Evolutionary conservation across 495 filamentous ascomycete genomes (phyloP).

Genomic region (Podospora pseudoanserina): DNA sequence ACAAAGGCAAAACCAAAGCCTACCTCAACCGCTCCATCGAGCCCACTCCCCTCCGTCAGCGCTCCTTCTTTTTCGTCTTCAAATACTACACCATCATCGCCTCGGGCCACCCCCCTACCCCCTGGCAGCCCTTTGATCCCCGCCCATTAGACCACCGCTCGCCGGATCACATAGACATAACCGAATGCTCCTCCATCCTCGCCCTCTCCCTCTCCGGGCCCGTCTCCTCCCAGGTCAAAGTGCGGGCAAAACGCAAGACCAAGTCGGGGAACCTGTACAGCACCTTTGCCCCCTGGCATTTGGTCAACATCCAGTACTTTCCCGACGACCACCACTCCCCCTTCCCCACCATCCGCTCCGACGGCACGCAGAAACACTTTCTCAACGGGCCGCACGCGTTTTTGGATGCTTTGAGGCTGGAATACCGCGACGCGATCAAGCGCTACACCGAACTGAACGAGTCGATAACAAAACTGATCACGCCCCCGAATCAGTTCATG

Average conservation of each 20-base stretch:
- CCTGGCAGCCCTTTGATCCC: slow-evolving; percentile 46
- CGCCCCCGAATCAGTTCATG: slow-evolving; percentile 53
- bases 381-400: slow-evolving; percentile 54
- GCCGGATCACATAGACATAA: slow-evolving; percentile 46
- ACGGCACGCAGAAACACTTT: slow-evolving; percentile 45
- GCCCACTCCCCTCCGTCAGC: slow-evolving; percentile 33
- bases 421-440: slow-evolving; percentile 51
- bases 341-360: slow-evolving; percentile 32
- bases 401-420: slow-evolving; percentile 44
- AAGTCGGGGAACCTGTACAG: slow-evolving; percentile 42
- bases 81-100: slow-evolving; percentile 53
- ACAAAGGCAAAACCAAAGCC: slow-evolving; percentile 34
- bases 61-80: slow-evolving; percentile 53
- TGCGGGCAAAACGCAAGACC: slow-evolving; percentile 31
- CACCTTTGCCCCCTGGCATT: slow-evolving; percentile 50
- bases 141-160: slow-evolving; percentile 37
- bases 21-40: slow-evolving; percentile 42
- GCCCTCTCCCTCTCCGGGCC: slow-evolving; percentile 46
- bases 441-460: slow-evolving; percentile 46
- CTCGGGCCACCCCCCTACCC: slow-evolving; percentile 39
- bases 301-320: slow-evolving; percentile 50
- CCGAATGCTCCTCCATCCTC: slow-evolving; percentile 48
- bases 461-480: slow-evolving; percentile 47
- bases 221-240: slow-evolving; percentile 32
- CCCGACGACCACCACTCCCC: slow-evolving; percentile 47